Percentiles rank a stretch among this genome's conserved stretches.
These are phyloP conservation scores for Clitopilus passeckerianus DNA, from an alignment of 768 basidiomycete genomes.

Conservation along the genomic window DNA sequence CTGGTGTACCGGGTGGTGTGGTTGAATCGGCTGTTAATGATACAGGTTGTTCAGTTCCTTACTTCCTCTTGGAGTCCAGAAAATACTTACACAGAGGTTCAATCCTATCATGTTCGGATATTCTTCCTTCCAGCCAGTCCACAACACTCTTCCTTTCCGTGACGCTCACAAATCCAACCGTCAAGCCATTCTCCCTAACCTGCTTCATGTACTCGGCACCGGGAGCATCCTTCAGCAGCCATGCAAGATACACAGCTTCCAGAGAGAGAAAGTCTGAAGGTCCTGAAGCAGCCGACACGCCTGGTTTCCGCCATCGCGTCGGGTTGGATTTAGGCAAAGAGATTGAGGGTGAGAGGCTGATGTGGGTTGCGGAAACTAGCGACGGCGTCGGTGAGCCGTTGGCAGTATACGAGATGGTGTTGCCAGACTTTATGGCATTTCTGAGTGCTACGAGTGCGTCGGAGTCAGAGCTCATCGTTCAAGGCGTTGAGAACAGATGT, in stretches of 20 bases:
- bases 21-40: conserved; percentile 43
- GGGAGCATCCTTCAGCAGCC: conserved; percentile 66
- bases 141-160: conserved; percentile 84
- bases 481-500: neutral
- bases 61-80: neutral
- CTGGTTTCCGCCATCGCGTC: conserved; percentile 76
- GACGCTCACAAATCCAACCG: conserved; percentile 75
- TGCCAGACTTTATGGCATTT: conserved; percentile 55
- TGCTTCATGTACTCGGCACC: conserved; percentile 89
- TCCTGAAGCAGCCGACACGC: conserved; percentile 32
- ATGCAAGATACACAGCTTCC: conserved; percentile 83
- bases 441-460: conserved; percentile 58
- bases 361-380: conserved; percentile 56
- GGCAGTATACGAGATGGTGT: conserved; percentile 43
- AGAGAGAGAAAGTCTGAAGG: conserved; percentile 71
- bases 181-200: conserved; percentile 68
- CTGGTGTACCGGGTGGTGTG: conserved; percentile 41
- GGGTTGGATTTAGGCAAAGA: conserved; percentile 67
- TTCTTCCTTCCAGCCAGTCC: conserved; percentile 76
- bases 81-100: conserved; percentile 19
- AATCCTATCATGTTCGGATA: conserved; percentile 44
- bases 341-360: conserved; percentile 48
- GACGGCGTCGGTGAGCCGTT: conserved; percentile 36
- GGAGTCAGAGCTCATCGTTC: conserved; percentile 22
- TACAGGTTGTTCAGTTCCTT: neutral